These are phyloP conservation scores for Fusarium verticillioides DNA, from an alignment of 2,329 filamentous ascomycete species.

Conservation along the genomic window DNA sequence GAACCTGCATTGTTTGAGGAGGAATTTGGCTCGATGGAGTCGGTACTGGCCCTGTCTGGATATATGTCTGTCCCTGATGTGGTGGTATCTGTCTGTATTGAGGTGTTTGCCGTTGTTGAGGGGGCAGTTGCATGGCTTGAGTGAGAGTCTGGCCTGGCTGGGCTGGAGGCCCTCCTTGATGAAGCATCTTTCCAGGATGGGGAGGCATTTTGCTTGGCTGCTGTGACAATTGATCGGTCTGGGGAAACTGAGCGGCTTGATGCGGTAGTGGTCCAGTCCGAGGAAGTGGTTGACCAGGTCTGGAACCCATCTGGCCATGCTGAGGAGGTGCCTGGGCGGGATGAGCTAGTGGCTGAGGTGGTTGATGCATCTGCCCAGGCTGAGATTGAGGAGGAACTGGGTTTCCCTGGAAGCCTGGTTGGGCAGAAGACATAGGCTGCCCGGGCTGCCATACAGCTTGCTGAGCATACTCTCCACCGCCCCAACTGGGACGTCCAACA, in stretches of 20 bases:
- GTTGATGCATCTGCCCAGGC: not conserved
- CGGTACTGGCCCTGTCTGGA: not conserved
- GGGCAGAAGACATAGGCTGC: conserved; percentile 15
- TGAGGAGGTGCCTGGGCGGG: conserved; percentile 2
- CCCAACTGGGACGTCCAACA: conserved; percentile 24
- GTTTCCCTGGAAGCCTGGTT: conserved; percentile 11
- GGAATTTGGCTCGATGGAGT: not conserved
- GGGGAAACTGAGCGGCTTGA: not conserved
- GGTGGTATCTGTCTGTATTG: not conserved
- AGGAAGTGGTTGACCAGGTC: conserved; percentile 3
- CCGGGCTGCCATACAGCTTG: conserved; percentile 40
- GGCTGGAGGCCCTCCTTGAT: not conserved
- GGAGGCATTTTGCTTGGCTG: not conserved
- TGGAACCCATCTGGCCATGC: not conserved
- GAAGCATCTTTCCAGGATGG: not conserved
- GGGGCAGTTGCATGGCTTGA: not conserved
- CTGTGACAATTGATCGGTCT: not conserved
- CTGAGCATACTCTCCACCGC: conserved; percentile 36
- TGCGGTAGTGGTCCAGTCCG: not conserved
- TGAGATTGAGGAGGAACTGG: conserved; percentile 8
- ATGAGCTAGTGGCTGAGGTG: conserved; percentile 6
- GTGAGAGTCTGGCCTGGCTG: not conserved
- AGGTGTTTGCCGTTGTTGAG: not conserved
- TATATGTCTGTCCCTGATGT: not conserved
- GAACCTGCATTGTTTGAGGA: not conserved